Base-by-base conservation (phyloP, 2,329 filamentous ascomycete species). In the Ophiostoma australiae region DNA sequence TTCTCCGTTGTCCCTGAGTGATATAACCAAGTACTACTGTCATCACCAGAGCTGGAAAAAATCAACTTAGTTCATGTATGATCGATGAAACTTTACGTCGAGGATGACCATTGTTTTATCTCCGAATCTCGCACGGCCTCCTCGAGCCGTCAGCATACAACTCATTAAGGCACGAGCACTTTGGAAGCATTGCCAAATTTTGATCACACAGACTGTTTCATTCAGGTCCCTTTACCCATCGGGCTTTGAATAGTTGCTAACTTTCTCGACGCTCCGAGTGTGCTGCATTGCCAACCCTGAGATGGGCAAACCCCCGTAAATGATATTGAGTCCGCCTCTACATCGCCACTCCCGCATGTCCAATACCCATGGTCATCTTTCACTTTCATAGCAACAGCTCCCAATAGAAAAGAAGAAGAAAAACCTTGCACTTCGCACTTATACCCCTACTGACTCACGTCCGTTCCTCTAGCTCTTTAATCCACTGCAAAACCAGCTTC, bases 401-500 rank as follows among this genome's bases (percentile, higher is more conserved):
- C 52, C 23, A 8, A 6, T 23, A n/a, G n/a, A n/a, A n/a, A n/a
- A n/a, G n/a, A n/a, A n/a, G 6, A 39, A 15, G 11, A 23, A 15
- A 27, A 8, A 11, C 48, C n/a, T 4, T 23, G 11, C 5, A n/a
- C 48, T 10, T n/a, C 48, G n/a, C n/a, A 1, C 20, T 23, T 11
- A 20, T n/a, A 27, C 8, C 4, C n/a, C 20, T 55, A 13, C 48
- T 11, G 20, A 55, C 27, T 58, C 52, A 58, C 10, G 7, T 8
- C 52, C 23, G 52, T 8, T 7, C 11, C 33, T 67, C 31, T 35
- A 72, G n/a, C 11, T 67, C 37, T 10, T 63, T n/a, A 20, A 72
- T 33, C 67, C 69, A 65, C 17, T 3, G 6, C n/a, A 70, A 63
- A 2, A 72, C 71, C 2, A 23, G 37, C n/a, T 52, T 68, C 33